Percentiles rank a stretch among this genome's conserved stretches.
Conservation (phyloP, 805 yeast species). For the Metschnikowia kunwiensis region DNA sequence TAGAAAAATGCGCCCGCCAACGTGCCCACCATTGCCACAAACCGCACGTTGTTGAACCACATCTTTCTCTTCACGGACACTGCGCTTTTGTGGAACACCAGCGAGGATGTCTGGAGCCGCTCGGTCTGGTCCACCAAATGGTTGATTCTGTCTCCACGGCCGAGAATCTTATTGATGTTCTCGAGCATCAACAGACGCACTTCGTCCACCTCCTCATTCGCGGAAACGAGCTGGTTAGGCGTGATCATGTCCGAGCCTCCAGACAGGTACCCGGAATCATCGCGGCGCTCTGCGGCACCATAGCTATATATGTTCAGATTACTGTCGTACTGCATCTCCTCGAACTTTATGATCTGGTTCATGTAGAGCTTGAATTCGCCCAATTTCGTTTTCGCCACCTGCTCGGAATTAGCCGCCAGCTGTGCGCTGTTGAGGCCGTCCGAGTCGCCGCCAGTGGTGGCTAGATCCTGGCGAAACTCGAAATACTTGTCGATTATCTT, state of each 20-base stretch:
- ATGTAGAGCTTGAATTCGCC: conserved; percentile 55
- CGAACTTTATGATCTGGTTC: conserved; percentile 54
- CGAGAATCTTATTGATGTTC: conserved; percentile 66
- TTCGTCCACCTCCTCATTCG: conserved; percentile 57
- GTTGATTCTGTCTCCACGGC: conserved; percentile 75
- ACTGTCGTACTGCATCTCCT: conserved; percentile 45
- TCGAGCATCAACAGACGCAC: conserved; percentile 68
- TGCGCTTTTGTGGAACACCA: conserved; percentile 68
- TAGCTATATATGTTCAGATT: conserved; percentile 33
- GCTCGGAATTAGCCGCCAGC: conserved; percentile 8
- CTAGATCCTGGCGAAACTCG: conserved; percentile 35
- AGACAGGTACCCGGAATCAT: conserved; percentile 17
- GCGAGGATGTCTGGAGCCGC: conserved; percentile 61
- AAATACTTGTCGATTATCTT: conserved; percentile 50
- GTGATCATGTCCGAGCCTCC: conserved; percentile 23
- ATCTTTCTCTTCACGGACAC: conserved; percentile 57
- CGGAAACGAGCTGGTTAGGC: conserved; percentile 38
- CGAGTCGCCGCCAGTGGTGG: conserved; percentile 6
- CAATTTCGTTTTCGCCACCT: conserved; percentile 23
- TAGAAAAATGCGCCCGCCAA: conserved; percentile 34
- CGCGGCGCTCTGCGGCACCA: conserved; percentile 24
- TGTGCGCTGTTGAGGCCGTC: not conserved
- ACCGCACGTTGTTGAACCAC: conserved; percentile 64
- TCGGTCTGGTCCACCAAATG: conserved; percentile 77
- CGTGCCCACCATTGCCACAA: conserved; percentile 28